A percentile compares a stretch with the other conserved stretches of the same genome.
Conservation (phyloP, 176 grass and related monocot species). For the Oryza rufipogon region DNA sequence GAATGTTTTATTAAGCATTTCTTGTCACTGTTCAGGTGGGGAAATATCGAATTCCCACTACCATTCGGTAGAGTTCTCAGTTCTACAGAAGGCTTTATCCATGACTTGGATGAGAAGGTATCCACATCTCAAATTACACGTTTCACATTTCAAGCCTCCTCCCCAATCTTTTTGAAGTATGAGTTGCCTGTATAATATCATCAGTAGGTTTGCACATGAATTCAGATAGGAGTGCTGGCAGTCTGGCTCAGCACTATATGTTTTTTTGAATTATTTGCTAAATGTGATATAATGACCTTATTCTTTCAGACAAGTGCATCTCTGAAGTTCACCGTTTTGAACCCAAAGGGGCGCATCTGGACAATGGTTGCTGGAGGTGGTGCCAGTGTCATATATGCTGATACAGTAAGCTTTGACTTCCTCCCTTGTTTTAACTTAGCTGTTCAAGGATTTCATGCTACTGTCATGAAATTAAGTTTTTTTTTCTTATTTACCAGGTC, state of each 20-base stretch:
- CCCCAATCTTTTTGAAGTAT: conserved; percentile 2
- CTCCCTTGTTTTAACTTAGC: conserved; percentile 12
- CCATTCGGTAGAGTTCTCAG: conserved; percentile 88
- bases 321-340: conserved; percentile 91
- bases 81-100: conserved; percentile 80
- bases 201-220: conserved; percentile 15
- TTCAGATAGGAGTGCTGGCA: conserved; percentile 1
- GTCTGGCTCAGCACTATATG: background rate
- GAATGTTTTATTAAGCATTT: conserved; percentile 16
- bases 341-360: conserved; percentile 89
- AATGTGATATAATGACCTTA: background rate
- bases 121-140: conserved; percentile 12
- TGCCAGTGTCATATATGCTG: conserved; percentile 97
- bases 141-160: background rate
- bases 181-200: background rate
- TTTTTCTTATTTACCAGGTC: conserved; percentile 48
- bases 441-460: background rate
- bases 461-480: conserved; percentile 1
- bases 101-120: conserved; percentile 92
- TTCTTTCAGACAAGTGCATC: conserved; percentile 82
- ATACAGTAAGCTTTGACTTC: conserved; percentile 60
- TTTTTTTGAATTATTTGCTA: background rate
- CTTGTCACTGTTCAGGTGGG: conserved; percentile 64
- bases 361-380: conserved; percentile 97
- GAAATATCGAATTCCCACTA: conserved; percentile 75